Conservation (phyloP, 2,329 filamentous ascomycete species). For the Fusarium hainanense region DNA sequence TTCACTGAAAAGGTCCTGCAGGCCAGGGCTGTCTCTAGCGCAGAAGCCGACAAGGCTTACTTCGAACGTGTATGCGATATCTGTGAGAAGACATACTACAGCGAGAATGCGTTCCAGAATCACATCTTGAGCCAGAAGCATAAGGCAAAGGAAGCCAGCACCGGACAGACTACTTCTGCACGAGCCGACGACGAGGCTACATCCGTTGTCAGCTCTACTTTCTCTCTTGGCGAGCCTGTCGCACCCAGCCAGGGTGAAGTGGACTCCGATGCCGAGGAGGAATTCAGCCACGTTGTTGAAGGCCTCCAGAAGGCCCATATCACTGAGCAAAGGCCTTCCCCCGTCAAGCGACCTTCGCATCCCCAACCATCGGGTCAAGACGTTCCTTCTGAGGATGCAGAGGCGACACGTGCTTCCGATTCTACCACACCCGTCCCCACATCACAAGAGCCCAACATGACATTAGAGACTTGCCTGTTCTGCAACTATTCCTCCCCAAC, state of each 20-base stretch:
- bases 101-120: constrained; percentile 94
- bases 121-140: constrained; percentile 93
- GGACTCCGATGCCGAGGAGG: constrained; percentile 76
- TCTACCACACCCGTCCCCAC: constrained; percentile 53
- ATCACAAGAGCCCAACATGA: constrained; percentile 52
- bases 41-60: constrained; percentile 86
- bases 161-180: constrained; percentile 46
- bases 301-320: constrained; percentile 80
- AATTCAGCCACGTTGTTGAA: constrained; percentile 82
- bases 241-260: constrained; percentile 59
- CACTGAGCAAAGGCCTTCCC: constrained; percentile 61
- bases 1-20: constrained; percentile 97
- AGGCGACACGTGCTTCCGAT: constrained; percentile 57
- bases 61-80: constrained; percentile 85
- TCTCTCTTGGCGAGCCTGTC: constrained; percentile 87
- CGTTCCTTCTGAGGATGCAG: constrained; percentile 58
- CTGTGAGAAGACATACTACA: constrained; percentile 94
- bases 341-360: constrained; percentile 66
- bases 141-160: constrained; percentile 67
- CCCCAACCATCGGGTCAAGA: constrained; percentile 57
- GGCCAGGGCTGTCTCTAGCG: constrained; percentile 84
- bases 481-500: constrained; percentile 88
- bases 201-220: constrained; percentile 89
- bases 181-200: constrained; percentile 74
- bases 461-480: constrained; percentile 79